Base-by-base conservation (phyloP, 1,284 basidiomycete genomes). In the Ustilago nuda region DNA sequence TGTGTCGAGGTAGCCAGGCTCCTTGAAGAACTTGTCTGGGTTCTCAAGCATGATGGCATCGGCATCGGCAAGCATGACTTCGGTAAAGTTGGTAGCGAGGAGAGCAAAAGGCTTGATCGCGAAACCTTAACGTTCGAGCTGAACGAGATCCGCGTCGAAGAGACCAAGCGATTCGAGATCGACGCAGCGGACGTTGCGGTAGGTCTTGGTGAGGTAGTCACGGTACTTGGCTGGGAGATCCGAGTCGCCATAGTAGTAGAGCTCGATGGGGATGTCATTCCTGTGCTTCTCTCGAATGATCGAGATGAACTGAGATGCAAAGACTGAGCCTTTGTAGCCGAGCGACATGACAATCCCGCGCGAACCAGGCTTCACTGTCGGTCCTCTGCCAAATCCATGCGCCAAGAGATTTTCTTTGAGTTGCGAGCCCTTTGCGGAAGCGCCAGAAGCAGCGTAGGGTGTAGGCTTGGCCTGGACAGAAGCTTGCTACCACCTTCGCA, bases 191-290 rank as follows among this genome's bases (percentile, higher is more conserved):
- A 78, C 76, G 41, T 76, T 69, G 61, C 60, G 62, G 50, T 66
- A 72, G 15, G 61, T 59, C 36, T 37, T 58, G 32, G 72, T 75
- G 39, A 78, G 66, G 23, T 72, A 72, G 41, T 76, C 62, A 41
- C 76, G 76, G 54, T 71, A 74, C 51, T 68, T 66, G 46, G 61
- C 43, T 1, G 76, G 76, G n/a, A 78, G 62, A 59, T 78, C 76
- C 46, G 69, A 66, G 23, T 78, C 73, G 56, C 72, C 76, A n/a
- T 76, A 76, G 73, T 78, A 78, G 62, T 76, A 76, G 17, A 78
- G 53, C 52, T 78, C 76, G 64, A 78, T 62, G 23, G 76, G 76
- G 19, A 78, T 74, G 36, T 76, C 60, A 53, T 69, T 71, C 3
- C 45, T 51, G 39, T 78, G 73, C 58, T 70, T 66, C 8, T 76